Conservation (phyloP, 1,284 basidiomycete species). For the Moesziomyces globuligerus region DNA sequence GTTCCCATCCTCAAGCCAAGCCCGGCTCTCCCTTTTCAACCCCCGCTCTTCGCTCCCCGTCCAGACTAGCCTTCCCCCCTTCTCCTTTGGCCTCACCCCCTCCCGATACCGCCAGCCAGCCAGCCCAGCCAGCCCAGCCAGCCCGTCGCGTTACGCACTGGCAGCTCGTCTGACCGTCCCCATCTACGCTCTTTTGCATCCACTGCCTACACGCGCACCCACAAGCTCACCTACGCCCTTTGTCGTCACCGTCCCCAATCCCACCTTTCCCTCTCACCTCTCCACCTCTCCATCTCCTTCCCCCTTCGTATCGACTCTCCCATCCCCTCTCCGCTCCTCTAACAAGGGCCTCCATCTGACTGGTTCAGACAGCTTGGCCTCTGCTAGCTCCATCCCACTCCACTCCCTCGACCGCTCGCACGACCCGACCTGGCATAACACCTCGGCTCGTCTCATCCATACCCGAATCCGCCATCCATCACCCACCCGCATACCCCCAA, state of each 20-base stretch:
- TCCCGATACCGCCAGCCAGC: not conserved
- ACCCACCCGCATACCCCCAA: not conserved
- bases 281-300: conserved; percentile 1
- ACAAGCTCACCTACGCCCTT: not conserved
- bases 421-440: no score
- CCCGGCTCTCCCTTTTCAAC: conserved; percentile 14
- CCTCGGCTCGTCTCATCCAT: conserved; percentile 1
- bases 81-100: not conserved
- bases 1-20: conserved; percentile 18
- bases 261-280: not conserved
- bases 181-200: conserved; percentile 1
- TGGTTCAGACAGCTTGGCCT: conserved; percentile 35
- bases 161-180: conserved; percentile 8
- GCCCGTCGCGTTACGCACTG: not conserved
- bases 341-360: conserved; percentile 41
- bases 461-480: not conserved
- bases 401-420: not conserved
- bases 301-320: not conserved
- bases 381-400: conserved; percentile 12
- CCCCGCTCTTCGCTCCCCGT: conserved; percentile 4
- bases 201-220: conserved; percentile 1
- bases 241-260: conserved; percentile 5
- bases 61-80: not conserved
- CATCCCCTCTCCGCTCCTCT: not conserved
- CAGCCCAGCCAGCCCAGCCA: not conserved